Evolutionary conservation across 768 basidiomycete species (phyloP).

Genomic region (Rhizopogon vinicolor): DNA sequence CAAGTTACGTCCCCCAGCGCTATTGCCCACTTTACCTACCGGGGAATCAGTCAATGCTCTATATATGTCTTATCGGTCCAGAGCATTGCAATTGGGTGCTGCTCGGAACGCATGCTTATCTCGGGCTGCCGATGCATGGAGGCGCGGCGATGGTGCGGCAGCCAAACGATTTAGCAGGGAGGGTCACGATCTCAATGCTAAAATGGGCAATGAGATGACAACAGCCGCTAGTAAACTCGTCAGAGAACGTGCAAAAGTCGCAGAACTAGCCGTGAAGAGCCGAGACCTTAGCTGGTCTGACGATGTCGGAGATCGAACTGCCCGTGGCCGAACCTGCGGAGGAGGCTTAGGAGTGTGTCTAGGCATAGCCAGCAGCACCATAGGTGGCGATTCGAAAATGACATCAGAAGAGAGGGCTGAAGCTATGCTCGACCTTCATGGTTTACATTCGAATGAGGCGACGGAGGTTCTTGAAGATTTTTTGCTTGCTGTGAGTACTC

Average conservation of each 20-base stretch:
- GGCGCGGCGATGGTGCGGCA: constrained; percentile 90
- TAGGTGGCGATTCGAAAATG: constrained; percentile 43
- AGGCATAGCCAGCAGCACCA: constrained; percentile 68
- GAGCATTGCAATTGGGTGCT: constrained; percentile 88
- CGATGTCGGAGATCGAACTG: constrained; percentile 74
- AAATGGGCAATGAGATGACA: constrained; percentile 84
- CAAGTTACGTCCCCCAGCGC: constrained; percentile 73
- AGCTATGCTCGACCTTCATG: constrained; percentile 84
- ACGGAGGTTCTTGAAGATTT: constrained; percentile 89
- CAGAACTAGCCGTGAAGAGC: constrained; percentile 69
- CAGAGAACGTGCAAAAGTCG: constrained; percentile 69
- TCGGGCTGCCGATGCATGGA: constrained; percentile 94
- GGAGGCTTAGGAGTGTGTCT: constrained; percentile 82
- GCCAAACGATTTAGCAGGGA: constrained; percentile 94
- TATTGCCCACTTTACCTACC: constrained; percentile 87
- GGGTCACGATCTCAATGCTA: constrained; percentile 88
- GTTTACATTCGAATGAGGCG: constrained; percentile 90
- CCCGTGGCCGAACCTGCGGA: constrained; percentile 71
- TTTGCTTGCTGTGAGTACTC: constrained; percentile 68
- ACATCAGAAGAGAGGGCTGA: constrained; percentile 90
- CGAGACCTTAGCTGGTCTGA: constrained; percentile 78
- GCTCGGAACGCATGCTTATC: constrained; percentile 93
- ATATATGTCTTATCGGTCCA: constrained; percentile 86
- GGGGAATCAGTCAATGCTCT: constrained; percentile 74
- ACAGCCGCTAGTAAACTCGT: constrained; percentile 84